phyloP scores from a whole-genome alignment of 352 stramenopile species.

The Pythium periplocum region DNA sequence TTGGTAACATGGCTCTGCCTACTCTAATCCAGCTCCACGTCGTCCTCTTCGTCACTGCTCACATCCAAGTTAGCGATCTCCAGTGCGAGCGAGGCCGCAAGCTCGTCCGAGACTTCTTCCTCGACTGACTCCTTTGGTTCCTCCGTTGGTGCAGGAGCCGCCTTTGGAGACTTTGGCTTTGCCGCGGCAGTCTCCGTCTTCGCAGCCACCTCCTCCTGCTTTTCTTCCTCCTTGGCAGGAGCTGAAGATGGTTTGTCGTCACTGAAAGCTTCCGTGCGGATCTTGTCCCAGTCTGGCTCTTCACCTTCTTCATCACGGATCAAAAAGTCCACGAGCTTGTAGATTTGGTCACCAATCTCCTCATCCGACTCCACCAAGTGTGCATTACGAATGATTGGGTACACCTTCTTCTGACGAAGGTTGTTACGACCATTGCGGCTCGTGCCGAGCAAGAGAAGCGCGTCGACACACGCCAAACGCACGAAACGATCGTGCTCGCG shows the following conservation, averaged over 20 bases:
- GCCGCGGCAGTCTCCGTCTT: background rate
- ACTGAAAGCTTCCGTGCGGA: conserved; percentile 61
- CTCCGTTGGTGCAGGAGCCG: background rate
- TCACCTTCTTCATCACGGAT: conserved; percentile 86
- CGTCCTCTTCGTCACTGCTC: conserved; percentile 82
- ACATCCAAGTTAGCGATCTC: conserved; percentile 76
- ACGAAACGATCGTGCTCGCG: conserved; percentile 72
- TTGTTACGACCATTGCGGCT: conserved; percentile 74
- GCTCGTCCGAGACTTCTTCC: conserved; percentile 62
- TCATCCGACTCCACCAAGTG: conserved; percentile 78
- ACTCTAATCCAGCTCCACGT: conserved; percentile 5
- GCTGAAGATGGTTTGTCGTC: conserved; percentile 28
- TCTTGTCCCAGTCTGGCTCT: conserved; percentile 76
- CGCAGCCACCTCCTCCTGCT: background rate
- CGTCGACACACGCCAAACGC: conserved; percentile 66
- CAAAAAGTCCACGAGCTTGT: conserved; percentile 86
- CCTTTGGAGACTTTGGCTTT: conserved; percentile 1
- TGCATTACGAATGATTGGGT: conserved; percentile 79
- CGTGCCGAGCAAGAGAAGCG: conserved; percentile 70
- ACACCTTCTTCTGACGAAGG: conserved; percentile 81
- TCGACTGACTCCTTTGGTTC: conserved; percentile 26
- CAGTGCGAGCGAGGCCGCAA: conserved; percentile 55
- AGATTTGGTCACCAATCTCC: conserved; percentile 82
- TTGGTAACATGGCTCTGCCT: no score
- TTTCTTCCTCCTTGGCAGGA: conserved; percentile 9